Conservation (phyloP, 139 green algal species). For the Zygnema cylindricum region DNA sequence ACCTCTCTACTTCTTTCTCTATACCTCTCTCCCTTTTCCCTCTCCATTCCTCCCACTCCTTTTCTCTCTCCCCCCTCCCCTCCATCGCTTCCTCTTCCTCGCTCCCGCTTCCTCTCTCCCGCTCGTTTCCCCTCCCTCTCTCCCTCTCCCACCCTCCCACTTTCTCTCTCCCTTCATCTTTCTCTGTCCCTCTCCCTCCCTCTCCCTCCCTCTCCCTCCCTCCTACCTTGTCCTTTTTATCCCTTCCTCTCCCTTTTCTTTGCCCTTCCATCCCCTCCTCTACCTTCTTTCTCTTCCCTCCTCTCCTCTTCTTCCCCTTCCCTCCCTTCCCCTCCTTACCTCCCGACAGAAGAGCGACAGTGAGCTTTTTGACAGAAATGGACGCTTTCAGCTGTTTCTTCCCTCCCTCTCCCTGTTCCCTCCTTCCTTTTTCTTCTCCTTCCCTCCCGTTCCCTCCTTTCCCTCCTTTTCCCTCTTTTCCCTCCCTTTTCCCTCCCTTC, state of each 20-base stretch:
- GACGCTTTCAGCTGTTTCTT: no score
- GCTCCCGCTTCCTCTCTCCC: no score
- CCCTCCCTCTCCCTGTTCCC: slow-evolving; percentile 3
- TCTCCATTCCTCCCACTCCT: not conserved
- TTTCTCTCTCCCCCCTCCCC: not conserved
- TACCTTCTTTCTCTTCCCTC: not conserved
- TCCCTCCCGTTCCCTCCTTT: not conserved
- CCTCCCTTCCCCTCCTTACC: not conserved
- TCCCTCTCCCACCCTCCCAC: no score
- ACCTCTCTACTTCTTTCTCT: no score
- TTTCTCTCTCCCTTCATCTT: no score
- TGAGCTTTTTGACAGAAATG: no score
- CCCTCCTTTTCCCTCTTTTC: not conserved
- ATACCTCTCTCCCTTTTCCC: not conserved
- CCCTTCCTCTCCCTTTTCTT: not conserved
- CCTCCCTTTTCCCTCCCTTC: not conserved
- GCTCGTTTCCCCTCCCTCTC: no score
- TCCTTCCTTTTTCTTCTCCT: not conserved
- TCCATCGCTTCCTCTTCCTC: no score
- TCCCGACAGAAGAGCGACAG: no score
- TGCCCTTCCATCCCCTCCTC: not conserved
- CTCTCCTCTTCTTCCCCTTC: not conserved
- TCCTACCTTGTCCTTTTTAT: not conserved
- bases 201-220: not conserved
- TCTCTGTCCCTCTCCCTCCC: not conserved